Evolutionary conservation across 306 rosid genomes (phyloP), one percentile per base, ranked within the genome.

Genomic region (Quercus alba): DNA sequence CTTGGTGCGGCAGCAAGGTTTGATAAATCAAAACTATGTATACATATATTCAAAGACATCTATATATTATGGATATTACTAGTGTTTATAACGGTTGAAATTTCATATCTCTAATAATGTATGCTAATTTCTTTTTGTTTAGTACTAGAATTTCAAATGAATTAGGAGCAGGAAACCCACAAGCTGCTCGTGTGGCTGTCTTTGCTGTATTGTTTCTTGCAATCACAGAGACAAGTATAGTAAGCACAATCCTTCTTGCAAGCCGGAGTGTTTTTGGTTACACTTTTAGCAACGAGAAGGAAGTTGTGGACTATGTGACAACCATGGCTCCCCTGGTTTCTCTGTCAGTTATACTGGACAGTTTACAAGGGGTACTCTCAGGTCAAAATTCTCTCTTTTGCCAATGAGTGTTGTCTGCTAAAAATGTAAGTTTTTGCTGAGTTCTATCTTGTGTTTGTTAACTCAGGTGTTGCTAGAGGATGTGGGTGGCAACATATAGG

Each of bases 401-500:
- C 33, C 55, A 56, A 18, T 64, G 13, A n/a, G 18, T 35, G 54
- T 52, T 41, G 25, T 54, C 46, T 71, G 2, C 21, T 49, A 6
- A 12, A 28, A 38, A 70, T 19, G 5, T 21, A 9, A 56, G 38
- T 10, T 38, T 4, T 68, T 19, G 17, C 15, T 49, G 54, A 49
- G 54, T 46, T 74, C 23, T 2, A 51, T 26, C 14, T 13, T 4
- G 75, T 59, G 31, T 61, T 71, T 6, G 18, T 62, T 64, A 74
- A 52, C 54, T 49, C 74, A 92, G 95, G 93, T 38, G 49, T 89
- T 89, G 88, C 92, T 56, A 89, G 91, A 81, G 93, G 97, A 13
- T 89, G 91, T 85, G 97, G 97, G 30, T 92, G 97, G 95, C 93
- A 92, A 78, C 91, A 86, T 12, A 2, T 85, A 18, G 97, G 95